Conservation (phyloP, 164 flowering plant genomes). For the Platanus orientalis region DNA sequence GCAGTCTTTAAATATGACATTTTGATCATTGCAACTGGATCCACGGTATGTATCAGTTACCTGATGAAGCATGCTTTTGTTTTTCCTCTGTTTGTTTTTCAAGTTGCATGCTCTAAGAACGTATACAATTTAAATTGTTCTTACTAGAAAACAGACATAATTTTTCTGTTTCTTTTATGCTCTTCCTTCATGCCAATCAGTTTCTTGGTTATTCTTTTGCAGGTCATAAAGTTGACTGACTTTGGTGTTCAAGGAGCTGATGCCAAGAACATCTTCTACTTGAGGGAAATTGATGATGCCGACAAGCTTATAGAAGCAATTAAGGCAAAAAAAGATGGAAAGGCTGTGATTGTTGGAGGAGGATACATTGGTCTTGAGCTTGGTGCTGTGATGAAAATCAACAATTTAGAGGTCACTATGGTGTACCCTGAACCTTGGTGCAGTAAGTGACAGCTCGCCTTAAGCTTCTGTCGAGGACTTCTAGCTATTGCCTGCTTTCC, state of each 20-base stretch:
- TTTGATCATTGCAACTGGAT: conserved; percentile 81
- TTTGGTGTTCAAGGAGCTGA: conserved; percentile 93
- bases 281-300: conserved; percentile 97
- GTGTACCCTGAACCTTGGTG: conserved; percentile 99
- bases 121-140: neutral
- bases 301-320: conserved; percentile 76
- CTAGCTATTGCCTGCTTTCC: no score
- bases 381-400: conserved; percentile 70
- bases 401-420: conserved; percentile 82
- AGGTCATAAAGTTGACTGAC: conserved; percentile 84
- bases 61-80: neutral
- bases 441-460: conserved; percentile 61
- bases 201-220: conserved; percentile 11
- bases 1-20: conserved; percentile 59
- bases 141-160: neutral
- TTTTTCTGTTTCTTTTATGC: neutral
- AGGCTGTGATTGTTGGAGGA: conserved; percentile 93
- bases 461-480: neutral
- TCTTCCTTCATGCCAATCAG: neutral
- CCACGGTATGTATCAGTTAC: conserved; percentile 44
- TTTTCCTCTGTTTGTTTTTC: neutral
- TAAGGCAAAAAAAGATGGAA: conserved; percentile 74
- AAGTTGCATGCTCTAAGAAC: neutral
- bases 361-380: conserved; percentile 99
- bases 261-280: conserved; percentile 81